A percentile compares a stretch with the other conserved stretches of the same genome.
Evolutionary conservation across 2,329 filamentous ascomycete genomes (phyloP).

Genomic region (Aureobasidium sp.): DNA sequence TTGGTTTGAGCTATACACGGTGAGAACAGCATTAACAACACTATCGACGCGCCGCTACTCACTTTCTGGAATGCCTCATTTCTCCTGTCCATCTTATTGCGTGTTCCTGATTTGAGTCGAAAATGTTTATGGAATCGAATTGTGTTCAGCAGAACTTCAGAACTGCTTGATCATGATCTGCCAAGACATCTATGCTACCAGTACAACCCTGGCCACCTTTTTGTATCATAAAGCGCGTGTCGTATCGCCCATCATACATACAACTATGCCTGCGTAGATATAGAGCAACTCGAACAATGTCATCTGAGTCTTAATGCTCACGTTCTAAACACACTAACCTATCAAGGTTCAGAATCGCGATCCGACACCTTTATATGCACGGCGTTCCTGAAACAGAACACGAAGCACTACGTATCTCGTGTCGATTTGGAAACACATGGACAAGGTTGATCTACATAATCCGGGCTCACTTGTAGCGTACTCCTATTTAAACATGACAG

Average conservation of each 20-base stretch:
- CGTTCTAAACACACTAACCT: background rate
- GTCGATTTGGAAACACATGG: background rate
- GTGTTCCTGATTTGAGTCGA: background rate
- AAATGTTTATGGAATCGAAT: background rate
- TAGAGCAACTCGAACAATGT: background rate
- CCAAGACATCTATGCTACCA: background rate
- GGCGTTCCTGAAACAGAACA: background rate
- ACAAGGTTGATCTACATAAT: background rate
- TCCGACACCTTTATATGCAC: background rate
- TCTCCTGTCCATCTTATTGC: conserved; percentile 22
- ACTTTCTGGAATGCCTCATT: conserved; percentile 34
- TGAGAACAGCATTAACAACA: background rate
- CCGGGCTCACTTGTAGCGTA: background rate
- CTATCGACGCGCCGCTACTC: conserved; percentile 15
- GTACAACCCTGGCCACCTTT: background rate
- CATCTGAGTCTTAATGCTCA: background rate
- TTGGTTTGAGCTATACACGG: conserved; percentile 43
- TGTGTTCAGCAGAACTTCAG: background rate
- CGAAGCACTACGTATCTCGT: background rate
- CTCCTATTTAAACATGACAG: background rate
- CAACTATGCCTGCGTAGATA: background rate
- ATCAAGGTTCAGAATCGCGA: background rate
- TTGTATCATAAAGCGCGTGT: accelerated
- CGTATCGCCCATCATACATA: background rate
- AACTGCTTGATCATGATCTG: background rate